Conservation (phyloP, 371 early-diverging fungal genomes). For the Mucor mucedo region DNA sequence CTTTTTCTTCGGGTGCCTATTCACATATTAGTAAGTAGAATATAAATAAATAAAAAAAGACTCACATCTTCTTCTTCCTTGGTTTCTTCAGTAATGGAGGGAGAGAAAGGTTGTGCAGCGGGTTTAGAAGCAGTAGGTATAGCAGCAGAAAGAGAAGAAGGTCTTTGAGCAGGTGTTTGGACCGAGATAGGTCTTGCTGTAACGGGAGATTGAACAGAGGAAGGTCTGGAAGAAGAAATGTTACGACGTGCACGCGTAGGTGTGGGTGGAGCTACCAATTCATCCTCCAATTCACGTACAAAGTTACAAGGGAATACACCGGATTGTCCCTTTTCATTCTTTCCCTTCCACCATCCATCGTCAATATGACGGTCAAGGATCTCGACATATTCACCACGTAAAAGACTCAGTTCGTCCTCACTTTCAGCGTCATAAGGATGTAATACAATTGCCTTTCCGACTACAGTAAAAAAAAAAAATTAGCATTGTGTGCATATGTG, state of each 20-base stretch:
- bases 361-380: slow-evolving; percentile 59
- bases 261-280: slow-evolving; percentile 44
- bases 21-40: too few species aligned
- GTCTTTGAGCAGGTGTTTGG: slow-evolving; percentile 14
- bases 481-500: too few species aligned
- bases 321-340: slow-evolving; percentile 57
- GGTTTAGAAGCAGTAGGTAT: not conserved
- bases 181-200: slow-evolving; percentile 16
- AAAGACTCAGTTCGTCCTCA: slow-evolving; percentile 61
- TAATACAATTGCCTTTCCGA: slow-evolving; percentile 56
- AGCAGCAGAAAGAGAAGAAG: slow-evolving; percentile 14
- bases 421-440: slow-evolving; percentile 65
- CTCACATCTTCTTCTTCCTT: slow-evolving; percentile 11
- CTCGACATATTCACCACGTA: slow-evolving; percentile 55
- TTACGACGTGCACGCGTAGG: slow-evolving; percentile 43
- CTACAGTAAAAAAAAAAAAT: slow-evolving; percentile 3
- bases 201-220: slow-evolving; percentile 20
- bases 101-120: not conserved
- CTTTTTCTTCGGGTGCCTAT: not conserved
- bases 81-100: slow-evolving; percentile 7
- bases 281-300: slow-evolving; percentile 59
- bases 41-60: too few species aligned
- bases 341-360: slow-evolving; percentile 70
- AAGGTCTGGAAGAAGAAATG: slow-evolving; percentile 20
- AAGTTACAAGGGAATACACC: slow-evolving; percentile 67